Percentiles rank a stretch among this genome's conserved stretches.
Conservation (phyloP, 768 basidiomycete species). For the Agrocybe praecox region DNA sequence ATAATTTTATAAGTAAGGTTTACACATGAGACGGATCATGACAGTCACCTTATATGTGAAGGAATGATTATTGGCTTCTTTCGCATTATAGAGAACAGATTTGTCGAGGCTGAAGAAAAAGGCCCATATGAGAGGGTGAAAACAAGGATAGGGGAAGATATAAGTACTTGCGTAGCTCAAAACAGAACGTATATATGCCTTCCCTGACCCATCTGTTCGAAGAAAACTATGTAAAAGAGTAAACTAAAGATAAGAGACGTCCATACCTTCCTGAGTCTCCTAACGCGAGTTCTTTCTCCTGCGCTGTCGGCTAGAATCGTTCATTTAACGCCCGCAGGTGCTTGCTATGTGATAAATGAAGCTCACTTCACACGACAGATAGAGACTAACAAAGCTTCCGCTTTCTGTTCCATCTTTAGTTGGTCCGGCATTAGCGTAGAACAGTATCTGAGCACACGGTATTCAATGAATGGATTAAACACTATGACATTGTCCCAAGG, state of each 20-base stretch:
- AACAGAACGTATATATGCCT: conserved; percentile 83
- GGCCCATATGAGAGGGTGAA: background rate
- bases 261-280: conserved; percentile 55
- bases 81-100: conserved; percentile 56
- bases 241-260: background rate
- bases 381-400: conserved; percentile 66
- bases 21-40: background rate
- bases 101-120: conserved; percentile 39
- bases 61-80: conserved; percentile 82
- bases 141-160: background rate
- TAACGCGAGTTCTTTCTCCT: conserved; percentile 71
- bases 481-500: background rate
- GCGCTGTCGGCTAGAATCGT: conserved; percentile 62
- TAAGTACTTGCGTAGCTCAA: conserved; percentile 72
- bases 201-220: conserved; percentile 75
- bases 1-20: background rate
- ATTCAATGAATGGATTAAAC: conserved; percentile 7
- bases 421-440: conserved; percentile 82
- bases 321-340: background rate
- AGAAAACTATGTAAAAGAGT: background rate
- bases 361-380: conserved; percentile 80
- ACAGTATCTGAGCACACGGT: conserved; percentile 58
- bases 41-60: conserved; percentile 63
- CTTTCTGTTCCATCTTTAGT: conserved; percentile 51
- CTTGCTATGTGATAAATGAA: background rate